These are phyloP conservation scores for Acanthamoeba royreba DNA, from an alignment of 208 protist genomes.

Conservation along the genomic window DNA sequence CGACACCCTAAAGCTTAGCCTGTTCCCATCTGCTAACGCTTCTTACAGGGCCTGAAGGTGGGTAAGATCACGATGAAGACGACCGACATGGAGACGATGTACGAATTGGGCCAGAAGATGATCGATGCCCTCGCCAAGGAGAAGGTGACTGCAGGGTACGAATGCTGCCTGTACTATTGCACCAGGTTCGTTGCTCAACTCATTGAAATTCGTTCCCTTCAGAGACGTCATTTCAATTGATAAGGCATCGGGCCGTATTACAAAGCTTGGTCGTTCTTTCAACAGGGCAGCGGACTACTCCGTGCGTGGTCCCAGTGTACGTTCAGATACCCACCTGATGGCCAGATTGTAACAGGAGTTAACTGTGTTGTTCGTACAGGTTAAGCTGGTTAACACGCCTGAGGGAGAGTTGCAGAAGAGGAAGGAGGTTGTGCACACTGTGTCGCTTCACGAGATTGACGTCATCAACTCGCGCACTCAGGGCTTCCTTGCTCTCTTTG, in stretches of 20 bases:
- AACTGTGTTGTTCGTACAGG: slow-evolving; percentile 50
- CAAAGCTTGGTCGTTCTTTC: slow-evolving; percentile 97
- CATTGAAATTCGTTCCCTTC: not conserved
- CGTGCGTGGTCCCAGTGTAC: slow-evolving; percentile 70
- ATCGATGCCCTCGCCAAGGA: slow-evolving; percentile 99
- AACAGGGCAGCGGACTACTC: slow-evolving; percentile 93
- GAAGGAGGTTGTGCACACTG: slow-evolving; percentile 99
- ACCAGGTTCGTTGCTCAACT: not conserved
- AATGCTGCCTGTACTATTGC: not conserved
- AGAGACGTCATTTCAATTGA: slow-evolving; percentile 99
- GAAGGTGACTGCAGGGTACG: slow-evolving; percentile 93
- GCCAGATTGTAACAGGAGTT: not conserved
- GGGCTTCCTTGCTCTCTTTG: slow-evolving; percentile 99
- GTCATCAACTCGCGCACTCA: slow-evolving; percentile 99
- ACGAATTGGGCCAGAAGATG: slow-evolving; percentile 99
- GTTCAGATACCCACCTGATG: not conserved
- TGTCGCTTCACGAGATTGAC: slow-evolving; percentile 99
- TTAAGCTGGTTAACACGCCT: slow-evolving; percentile 95
- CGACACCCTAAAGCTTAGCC: not conserved
- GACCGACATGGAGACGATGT: slow-evolving; percentile 99
- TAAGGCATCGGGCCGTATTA: slow-evolving; percentile 97
- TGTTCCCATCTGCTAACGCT: not conserved
- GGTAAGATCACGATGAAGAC: slow-evolving; percentile 99
- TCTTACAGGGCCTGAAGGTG: slow-evolving; percentile 82
- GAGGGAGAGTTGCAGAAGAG: slow-evolving; percentile 99